Conservation (phyloP, 1,139 yeast genomes). For the Scheffersomyces titani region DNA sequence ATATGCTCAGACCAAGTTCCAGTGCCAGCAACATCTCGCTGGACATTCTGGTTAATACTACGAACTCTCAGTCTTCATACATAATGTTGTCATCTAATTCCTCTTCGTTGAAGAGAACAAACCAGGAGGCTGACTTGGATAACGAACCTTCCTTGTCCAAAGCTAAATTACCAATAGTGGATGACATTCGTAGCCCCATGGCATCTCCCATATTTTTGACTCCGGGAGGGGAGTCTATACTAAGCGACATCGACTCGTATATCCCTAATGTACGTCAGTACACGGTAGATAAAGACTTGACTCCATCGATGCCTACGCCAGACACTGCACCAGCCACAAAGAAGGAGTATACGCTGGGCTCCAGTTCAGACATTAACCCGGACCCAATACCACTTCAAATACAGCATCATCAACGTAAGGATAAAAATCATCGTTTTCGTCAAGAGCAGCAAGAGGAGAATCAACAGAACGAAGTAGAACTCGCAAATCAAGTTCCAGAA, state of each 20-base stretch:
- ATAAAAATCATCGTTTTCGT: background rate
- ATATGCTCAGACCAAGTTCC: background rate
- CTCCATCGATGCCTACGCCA: background rate
- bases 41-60: background rate
- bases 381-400: background rate
- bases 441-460: background rate
- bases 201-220: constrained; percentile 13
- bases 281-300: background rate
- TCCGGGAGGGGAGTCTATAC: constrained; percentile 14
- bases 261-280: background rate
- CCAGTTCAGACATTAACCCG: background rate
- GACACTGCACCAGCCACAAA: background rate
- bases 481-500: background rate
- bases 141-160: background rate
- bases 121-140: background rate
- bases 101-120: background rate
- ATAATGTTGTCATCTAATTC: background rate
- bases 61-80: background rate
- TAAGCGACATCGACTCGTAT: constrained; percentile 4
- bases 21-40: background rate
- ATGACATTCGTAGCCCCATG: background rate
- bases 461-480: background rate
- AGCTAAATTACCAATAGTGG: background rate
- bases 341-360: background rate
- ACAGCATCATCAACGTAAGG: background rate